A percentile compares a stretch with the other conserved stretches of the same genome.
These are phyloP conservation scores for Pleurotus tuoliensis DNA, from an alignment of 768 basidiomycete genomes.

Conservation along the genomic window DNA sequence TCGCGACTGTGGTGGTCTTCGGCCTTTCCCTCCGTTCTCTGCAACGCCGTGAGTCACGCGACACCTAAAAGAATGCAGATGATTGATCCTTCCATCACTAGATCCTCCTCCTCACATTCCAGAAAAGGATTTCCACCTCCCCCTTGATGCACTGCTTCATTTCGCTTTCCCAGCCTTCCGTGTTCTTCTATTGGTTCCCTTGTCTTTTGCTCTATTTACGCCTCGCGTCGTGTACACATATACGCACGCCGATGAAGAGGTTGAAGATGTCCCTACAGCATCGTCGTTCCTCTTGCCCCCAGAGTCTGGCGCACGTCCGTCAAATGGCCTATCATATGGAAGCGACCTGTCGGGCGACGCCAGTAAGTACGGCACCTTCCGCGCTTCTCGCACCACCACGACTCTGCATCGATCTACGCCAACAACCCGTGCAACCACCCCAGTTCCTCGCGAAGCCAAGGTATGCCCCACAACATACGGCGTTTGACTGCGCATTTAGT, in stretches of 20 bases:
- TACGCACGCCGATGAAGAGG: constrained; percentile 36
- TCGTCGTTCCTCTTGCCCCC: constrained; percentile 56
- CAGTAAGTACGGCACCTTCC: constrained; percentile 78
- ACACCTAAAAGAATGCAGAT: background rate
- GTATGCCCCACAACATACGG: constrained; percentile 18
- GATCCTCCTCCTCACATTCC: constrained; percentile 22
- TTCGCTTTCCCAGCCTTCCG: constrained; percentile 60
- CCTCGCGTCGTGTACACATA: constrained; percentile 67
- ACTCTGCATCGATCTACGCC: constrained; percentile 48
- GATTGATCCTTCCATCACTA: constrained; percentile 1
- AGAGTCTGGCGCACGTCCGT: constrained; percentile 37
- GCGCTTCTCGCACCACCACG: constrained; percentile 45
- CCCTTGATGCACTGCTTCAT: constrained; percentile 26
- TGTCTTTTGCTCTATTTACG: constrained; percentile 56
- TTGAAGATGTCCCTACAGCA: constrained; percentile 37
- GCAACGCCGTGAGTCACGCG: constrained; percentile 27
- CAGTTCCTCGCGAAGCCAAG: constrained; percentile 38
- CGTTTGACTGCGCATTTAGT: background rate
- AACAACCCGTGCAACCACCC: constrained; percentile 50
- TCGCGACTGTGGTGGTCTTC: constrained; percentile 54
- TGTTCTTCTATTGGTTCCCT: constrained; percentile 53
- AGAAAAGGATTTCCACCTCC: constrained; percentile 17
- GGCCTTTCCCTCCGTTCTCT: constrained; percentile 35
- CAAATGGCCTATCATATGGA: constrained; percentile 49
- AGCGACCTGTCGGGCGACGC: constrained; percentile 34